Evolutionary conservation across 768 basidiomycete species (phyloP).

Genomic region (Harrya chromipes): DNA sequence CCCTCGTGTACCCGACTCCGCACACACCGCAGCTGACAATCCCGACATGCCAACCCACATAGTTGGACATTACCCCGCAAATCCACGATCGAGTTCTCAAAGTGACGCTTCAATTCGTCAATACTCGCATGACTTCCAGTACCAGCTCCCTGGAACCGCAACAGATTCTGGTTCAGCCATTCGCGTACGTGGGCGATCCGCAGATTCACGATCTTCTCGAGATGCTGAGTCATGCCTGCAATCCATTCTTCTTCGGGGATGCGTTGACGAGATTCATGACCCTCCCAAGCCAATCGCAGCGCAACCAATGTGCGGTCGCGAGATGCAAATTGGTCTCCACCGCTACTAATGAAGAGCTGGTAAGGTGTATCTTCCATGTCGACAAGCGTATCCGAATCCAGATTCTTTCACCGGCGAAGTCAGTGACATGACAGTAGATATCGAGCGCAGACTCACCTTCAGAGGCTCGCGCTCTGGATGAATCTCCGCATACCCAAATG

Average conservation of each 20-base stretch:
- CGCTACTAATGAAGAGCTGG: constrained; percentile 33
- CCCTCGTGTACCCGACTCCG: constrained; percentile 43
- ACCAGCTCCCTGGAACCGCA: constrained; percentile 39
- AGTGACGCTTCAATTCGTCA: constrained; percentile 41
- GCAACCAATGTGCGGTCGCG: constrained; percentile 13
- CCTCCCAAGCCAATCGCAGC: constrained; percentile 20
- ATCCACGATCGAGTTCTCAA: constrained; percentile 43
- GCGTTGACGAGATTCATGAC: constrained; percentile 17
- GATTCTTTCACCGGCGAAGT: constrained; percentile 36
- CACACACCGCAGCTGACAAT: constrained; percentile 50
- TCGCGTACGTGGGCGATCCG: constrained; percentile 46
- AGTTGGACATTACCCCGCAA: constrained; percentile 45
- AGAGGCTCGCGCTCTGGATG: constrained; percentile 47
- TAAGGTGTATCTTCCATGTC: constrained; percentile 36
- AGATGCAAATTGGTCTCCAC: constrained; percentile 11
- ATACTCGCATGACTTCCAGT: constrained; percentile 38
- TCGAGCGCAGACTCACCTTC: constrained; percentile 37
- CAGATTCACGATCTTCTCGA: constrained; percentile 38
- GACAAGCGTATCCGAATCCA: constrained; percentile 47
- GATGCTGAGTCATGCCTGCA: constrained; percentile 33
- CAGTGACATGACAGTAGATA: neutral
- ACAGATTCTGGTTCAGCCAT: constrained; percentile 51
- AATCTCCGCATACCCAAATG: constrained; percentile 44
- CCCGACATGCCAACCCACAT: constrained; percentile 46
- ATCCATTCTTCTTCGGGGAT: constrained; percentile 37